These are phyloP conservation scores for Mucor piriformis DNA, from an alignment of 371 early-diverging fungal genomes.

Conservation along the genomic window DNA sequence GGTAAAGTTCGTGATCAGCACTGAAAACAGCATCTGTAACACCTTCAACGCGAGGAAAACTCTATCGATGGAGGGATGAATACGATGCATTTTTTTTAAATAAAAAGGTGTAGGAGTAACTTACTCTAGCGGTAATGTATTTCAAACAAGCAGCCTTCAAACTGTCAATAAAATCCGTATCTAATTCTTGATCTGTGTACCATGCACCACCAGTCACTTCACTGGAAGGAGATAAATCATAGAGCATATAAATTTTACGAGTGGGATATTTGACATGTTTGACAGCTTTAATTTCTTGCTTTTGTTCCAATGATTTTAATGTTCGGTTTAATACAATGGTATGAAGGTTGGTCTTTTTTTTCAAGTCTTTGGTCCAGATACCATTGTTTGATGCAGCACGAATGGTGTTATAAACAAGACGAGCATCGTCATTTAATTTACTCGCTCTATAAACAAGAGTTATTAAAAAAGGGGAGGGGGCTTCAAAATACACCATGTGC, in stretches of 20 bases:
- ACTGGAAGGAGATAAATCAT: constrained; percentile 84
- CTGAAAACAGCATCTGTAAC: constrained; percentile 58
- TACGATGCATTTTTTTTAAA: too few species aligned
- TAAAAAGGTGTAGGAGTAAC: too few species aligned
- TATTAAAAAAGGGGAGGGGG: too few species aligned
- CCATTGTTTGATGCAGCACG: constrained; percentile 84
- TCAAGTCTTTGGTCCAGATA: constrained; percentile 92
- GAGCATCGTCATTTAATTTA: constrained; percentile 45
- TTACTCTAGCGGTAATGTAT: constrained; percentile 73
- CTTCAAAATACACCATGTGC: too few species aligned
- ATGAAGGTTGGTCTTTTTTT: constrained; percentile 85
- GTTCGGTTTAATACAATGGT: constrained; percentile 80
- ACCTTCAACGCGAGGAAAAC: constrained; percentile 64
- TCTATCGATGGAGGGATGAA: constrained; percentile 36
- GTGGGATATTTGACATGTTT: constrained; percentile 95
- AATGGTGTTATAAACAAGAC: constrained; percentile 81
- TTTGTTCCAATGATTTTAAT: constrained; percentile 84
- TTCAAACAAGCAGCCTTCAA: constrained; percentile 77
- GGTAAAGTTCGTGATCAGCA: constrained; percentile 65
- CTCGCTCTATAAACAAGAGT: constrained; percentile 53
- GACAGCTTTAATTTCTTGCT: constrained; percentile 86
- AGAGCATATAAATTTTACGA: constrained; percentile 94
- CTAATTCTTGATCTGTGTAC: constrained; percentile 97
- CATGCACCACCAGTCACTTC: constrained; percentile 98
- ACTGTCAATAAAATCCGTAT: constrained; percentile 91